Conservation (phyloP, 2,329 filamentous ascomycete genomes). For the Onygena corvina region DNA sequence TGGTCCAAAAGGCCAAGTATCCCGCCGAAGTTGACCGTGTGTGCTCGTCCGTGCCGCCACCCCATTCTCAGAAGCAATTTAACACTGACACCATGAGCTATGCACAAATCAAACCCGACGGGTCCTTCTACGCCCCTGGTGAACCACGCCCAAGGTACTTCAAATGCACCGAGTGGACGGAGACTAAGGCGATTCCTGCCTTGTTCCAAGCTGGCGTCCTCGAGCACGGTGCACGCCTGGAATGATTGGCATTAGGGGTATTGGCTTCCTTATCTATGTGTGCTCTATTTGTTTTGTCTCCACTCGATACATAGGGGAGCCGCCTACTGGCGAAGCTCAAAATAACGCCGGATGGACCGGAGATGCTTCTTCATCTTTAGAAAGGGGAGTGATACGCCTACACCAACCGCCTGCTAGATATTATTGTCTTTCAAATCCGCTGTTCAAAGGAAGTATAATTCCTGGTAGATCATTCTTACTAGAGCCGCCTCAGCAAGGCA, state of each 20-base stretch:
- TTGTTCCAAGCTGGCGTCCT: background rate
- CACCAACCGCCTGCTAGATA: too few relatives aligned
- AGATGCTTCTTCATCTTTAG: too few relatives aligned
- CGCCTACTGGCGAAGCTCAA: too few relatives aligned
- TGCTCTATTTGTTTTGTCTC: too few relatives aligned
- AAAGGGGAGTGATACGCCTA: too few relatives aligned
- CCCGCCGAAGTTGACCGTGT: background rate
- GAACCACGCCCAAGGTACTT: background rate
- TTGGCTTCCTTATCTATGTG: too few relatives aligned
- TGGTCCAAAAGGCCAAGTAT: background rate
- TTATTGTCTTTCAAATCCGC: too few relatives aligned
- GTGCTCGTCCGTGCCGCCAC: background rate
- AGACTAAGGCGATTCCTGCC: background rate
- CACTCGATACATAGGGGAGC: too few relatives aligned
- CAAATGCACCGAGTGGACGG: slow-evolving; percentile 3
- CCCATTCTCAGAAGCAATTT: background rate
- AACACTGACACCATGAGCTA: background rate
- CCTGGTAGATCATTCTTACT: too few relatives aligned
- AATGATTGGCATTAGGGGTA: background rate
- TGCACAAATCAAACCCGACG: background rate
- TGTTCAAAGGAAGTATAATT: too few relatives aligned
- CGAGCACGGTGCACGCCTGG: background rate
- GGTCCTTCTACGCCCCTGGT: background rate
- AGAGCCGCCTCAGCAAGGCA: too few relatives aligned
- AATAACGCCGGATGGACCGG: too few relatives aligned